Evolutionary conservation across 2,329 filamentous ascomycete genomes (phyloP).

Genomic region (Cyphellophora attinorum): DNA sequence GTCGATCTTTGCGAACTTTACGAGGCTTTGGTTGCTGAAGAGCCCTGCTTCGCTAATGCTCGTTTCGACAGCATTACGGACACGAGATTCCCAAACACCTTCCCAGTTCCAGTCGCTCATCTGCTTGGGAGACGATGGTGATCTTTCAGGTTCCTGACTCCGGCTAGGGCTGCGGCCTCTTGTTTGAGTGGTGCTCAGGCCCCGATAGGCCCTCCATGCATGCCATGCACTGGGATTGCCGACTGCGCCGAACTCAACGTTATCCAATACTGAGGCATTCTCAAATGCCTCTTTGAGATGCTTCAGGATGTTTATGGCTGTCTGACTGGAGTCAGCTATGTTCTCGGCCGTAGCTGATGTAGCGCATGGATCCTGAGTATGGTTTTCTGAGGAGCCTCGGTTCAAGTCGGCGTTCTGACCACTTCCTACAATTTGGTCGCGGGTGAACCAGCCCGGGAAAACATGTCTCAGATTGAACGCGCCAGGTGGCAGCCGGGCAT

Average conservation of each 20-base stretch:
- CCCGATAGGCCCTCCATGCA: constrained; percentile 71
- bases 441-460: constrained; percentile 82
- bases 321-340: constrained; percentile 1
- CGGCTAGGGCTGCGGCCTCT: not conserved
- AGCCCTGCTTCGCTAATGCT: constrained; percentile 73
- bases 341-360: constrained; percentile 1
- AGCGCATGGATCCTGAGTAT: not conserved
- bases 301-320: constrained; percentile 36
- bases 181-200: constrained; percentile 21
- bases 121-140: constrained; percentile 23
- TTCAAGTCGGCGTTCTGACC: not conserved
- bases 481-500: constrained; percentile 74
- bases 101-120: constrained; percentile 97
- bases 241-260: constrained; percentile 67
- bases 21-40: constrained; percentile 49
- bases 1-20: constrained; percentile 58
- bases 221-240: constrained; percentile 91
- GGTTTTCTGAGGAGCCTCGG: not conserved
- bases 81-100: constrained; percentile 87
- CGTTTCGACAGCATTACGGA: constrained; percentile 65
- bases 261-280: constrained; percentile 65
- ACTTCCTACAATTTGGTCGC: constrained; percentile 31
- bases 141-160: not conserved
- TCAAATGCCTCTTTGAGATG: constrained; percentile 81
- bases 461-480: constrained; percentile 85